Conservation (phyloP, 169 alveolate species). For the Plasmodium billcollinsi region DNA sequence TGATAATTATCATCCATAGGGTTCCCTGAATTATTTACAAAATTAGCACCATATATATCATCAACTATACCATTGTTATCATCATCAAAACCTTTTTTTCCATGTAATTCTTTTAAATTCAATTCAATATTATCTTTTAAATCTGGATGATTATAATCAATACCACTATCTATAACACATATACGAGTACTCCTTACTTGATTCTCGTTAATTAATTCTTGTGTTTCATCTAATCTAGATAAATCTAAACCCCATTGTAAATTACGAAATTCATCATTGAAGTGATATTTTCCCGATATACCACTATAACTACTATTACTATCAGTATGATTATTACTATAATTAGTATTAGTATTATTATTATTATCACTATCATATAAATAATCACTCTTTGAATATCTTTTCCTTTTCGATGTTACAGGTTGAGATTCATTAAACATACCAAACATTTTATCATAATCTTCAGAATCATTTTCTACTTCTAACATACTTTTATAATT, state of each 20-base stretch:
- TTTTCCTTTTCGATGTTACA: neutral
- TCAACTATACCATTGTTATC: constrained; percentile 87
- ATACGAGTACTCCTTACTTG: constrained; percentile 24
- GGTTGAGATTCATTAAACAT: neutral
- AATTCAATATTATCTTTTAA: constrained; percentile 84
- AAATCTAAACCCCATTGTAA: constrained; percentile 73
- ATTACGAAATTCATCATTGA: constrained; percentile 66
- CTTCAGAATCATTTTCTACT: neutral
- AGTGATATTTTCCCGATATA: neutral
- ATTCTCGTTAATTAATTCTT: constrained; percentile 5
- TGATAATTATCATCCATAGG: constrained; percentile 89
- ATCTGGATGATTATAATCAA: constrained; percentile 89
- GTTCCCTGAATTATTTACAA: constrained; percentile 80
- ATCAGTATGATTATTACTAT: neutral
- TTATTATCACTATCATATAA: too few species aligned
- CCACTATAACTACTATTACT: neutral
- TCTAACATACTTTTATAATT: constrained; percentile 21
- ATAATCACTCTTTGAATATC: neutral
- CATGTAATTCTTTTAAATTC: constrained; percentile 85
- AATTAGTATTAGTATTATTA: neutral
- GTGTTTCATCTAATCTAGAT: constrained; percentile 62
- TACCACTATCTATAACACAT: constrained; percentile 91
- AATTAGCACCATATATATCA: constrained; percentile 87
- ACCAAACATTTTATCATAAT: neutral
- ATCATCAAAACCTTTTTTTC: constrained; percentile 84